A percentile compares a stretch with the other conserved stretches of the same genome.
Evolutionary conservation across 1,284 basidiomycete species (phyloP).

Genomic region (Wolfiporia cocos): DNA sequence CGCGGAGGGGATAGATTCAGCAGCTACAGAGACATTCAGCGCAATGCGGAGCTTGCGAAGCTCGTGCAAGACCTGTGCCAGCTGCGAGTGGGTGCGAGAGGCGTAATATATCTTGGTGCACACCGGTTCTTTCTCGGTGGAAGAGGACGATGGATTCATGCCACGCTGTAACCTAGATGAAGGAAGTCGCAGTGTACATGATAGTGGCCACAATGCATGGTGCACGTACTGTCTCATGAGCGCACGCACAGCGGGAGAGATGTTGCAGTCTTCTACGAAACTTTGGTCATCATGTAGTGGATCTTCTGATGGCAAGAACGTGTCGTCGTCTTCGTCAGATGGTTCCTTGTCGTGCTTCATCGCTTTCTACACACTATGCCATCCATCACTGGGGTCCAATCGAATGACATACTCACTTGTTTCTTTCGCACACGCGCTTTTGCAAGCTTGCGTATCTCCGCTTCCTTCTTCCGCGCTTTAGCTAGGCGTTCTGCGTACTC

Average conservation of each 20-base stretch:
- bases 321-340: constrained; percentile 19
- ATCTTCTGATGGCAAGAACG: constrained; percentile 58
- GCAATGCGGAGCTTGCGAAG: constrained; percentile 61
- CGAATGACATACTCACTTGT: constrained; percentile 35
- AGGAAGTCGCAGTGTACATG: too few species aligned
- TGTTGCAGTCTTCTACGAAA: too few species aligned
- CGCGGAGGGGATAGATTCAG: not conserved
- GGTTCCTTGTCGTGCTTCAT: not conserved
- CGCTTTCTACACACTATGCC: constrained; percentile 13
- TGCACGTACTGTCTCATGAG: constrained; percentile 70
- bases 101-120: constrained; percentile 89
- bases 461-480: constrained; percentile 56
- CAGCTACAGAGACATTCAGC: constrained; percentile 12
- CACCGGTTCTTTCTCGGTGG: constrained; percentile 34
- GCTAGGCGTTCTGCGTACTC: constrained; percentile 58
- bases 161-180: constrained; percentile 3
- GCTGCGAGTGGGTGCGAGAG: constrained; percentile 93
- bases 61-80: constrained; percentile 88
- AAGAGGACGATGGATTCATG: not conserved
- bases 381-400: too few species aligned
- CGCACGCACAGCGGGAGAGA: constrained; percentile 75
- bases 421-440: constrained; percentile 47
- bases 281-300: too few species aligned
- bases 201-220: too few species aligned
- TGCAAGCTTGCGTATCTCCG: constrained; percentile 19